phyloP scores from a whole-genome alignment of 1,139 yeast genomes.

The Suhomyces maxii region DNA sequence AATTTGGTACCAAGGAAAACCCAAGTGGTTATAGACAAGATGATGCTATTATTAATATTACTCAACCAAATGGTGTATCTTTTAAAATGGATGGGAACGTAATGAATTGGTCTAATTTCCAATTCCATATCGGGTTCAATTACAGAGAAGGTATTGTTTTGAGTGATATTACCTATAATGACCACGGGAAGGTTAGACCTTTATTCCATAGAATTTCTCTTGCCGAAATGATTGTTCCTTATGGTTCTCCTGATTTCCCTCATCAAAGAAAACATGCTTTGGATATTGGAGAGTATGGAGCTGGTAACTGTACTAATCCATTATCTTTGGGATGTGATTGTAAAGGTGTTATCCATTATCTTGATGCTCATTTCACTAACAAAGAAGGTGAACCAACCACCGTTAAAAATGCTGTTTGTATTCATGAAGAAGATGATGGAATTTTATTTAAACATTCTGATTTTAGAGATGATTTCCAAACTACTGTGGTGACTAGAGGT shows the following conservation, averaged over 20 bases:
- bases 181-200: slow-evolving; percentile 69
- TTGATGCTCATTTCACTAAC: slow-evolving; percentile 72
- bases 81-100: slow-evolving; percentile 68
- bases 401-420: slow-evolving; percentile 74
- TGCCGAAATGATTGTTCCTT: slow-evolving; percentile 83
- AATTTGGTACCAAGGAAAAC: slow-evolving; percentile 52
- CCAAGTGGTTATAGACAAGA: slow-evolving; percentile 60
- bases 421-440: slow-evolving; percentile 85
- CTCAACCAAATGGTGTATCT: slow-evolving; percentile 82
- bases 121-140: slow-evolving; percentile 78
- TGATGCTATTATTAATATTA: slow-evolving; percentile 59
- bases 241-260: slow-evolving; percentile 76
- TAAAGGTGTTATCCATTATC: slow-evolving; percentile 78
- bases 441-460: slow-evolving; percentile 78
- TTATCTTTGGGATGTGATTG: slow-evolving; percentile 80
- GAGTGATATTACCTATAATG: slow-evolving; percentile 70
- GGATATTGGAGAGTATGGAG: slow-evolving; percentile 86
- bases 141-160: slow-evolving; percentile 83
- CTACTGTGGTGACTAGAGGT: slow-evolving; percentile 74
- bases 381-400: slow-evolving; percentile 68
- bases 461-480: slow-evolving; percentile 76
- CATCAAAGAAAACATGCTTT: slow-evolving; percentile 85
- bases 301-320: slow-evolving; percentile 82
- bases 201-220: slow-evolving; percentile 76
- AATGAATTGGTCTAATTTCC: slow-evolving; percentile 75